Percentiles rank a stretch among this genome's conserved stretches.
These are phyloP conservation scores for Boletus reticulatus DNA, from an alignment of 768 basidiomycete species.

Conservation along the genomic window DNA sequence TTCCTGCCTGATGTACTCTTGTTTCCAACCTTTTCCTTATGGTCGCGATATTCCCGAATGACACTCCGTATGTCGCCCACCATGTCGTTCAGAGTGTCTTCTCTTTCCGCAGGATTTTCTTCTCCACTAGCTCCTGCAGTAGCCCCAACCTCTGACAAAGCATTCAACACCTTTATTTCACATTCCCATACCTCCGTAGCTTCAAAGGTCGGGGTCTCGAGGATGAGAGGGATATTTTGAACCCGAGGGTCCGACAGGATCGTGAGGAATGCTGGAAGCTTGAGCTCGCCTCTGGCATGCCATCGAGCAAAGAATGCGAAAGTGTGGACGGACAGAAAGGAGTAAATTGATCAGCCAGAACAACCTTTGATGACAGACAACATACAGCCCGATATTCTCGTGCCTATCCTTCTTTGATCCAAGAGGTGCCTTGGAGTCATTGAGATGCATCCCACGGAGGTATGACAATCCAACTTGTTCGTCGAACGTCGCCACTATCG, in stretches of 20 bases:
- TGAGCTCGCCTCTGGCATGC: conserved; percentile 59
- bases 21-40: conserved; percentile 4
- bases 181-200: conserved; percentile 65
- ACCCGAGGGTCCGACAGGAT: conserved; percentile 69
- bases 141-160: conserved; percentile 29
- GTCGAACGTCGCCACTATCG: conserved; percentile 64
- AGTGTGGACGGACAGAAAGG: not conserved
- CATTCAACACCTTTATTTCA: conserved; percentile 65
- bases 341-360: not conserved
- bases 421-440: conserved; percentile 71
- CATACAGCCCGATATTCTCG: conserved; percentile 81
- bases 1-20: not conserved
- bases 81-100: conserved; percentile 9
- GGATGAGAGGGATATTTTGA: conserved; percentile 70
- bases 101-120: not conserved
- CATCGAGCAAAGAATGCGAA: not conserved
- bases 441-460: conserved; percentile 81
- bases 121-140: not conserved
- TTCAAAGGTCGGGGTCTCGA: conserved; percentile 80
- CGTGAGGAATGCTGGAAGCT: conserved; percentile 58
- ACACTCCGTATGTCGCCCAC: conserved; percentile 8
- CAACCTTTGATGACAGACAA: conserved; percentile 7
- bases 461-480: conserved; percentile 67
- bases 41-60: conserved; percentile 12
- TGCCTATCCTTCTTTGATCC: conserved; percentile 75